Conservation (phyloP, 306 rosid genomes). For the Cucumis hystrix region DNA sequence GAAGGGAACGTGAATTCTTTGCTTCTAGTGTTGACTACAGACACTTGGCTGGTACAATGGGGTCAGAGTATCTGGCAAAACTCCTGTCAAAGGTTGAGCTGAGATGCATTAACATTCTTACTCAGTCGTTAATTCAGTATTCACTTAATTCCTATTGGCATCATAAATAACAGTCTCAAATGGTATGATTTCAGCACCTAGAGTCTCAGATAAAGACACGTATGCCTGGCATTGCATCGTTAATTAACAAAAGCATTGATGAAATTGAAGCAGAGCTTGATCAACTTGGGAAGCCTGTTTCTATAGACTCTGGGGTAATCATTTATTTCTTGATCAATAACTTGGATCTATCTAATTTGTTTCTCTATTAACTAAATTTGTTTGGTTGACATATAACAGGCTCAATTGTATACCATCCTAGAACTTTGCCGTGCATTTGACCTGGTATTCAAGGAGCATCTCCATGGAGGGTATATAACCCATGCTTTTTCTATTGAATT, state of each 20-base stretch:
- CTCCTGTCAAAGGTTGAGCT: conserved; percentile 33
- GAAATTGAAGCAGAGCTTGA: conserved; percentile 32
- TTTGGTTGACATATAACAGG: conserved; percentile 16
- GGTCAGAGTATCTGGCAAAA: conserved; percentile 44
- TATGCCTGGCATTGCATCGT: conserved; percentile 30
- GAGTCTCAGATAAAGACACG: conserved; percentile 34
- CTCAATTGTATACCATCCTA: conserved; percentile 31
- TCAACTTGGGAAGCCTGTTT: conserved; percentile 35
- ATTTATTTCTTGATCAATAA: not conserved
- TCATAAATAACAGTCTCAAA: not conserved
- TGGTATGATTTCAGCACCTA: conserved; percentile 30
- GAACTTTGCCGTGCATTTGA: conserved; percentile 41
- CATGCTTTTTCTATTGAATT: not conserved
- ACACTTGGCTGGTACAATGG: conserved; percentile 33
- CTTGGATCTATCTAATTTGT: not conserved
- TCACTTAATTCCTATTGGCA: not conserved
- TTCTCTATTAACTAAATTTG: not conserved
- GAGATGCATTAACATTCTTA: not conserved
- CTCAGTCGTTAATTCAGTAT: not conserved
- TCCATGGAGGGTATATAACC: conserved; percentile 31
- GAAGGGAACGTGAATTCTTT: conserved; percentile 33
- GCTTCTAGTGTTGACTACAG: conserved; percentile 23
- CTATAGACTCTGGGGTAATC: conserved; percentile 32
- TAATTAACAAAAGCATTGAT: conserved; percentile 24
- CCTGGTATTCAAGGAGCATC: conserved; percentile 36